phyloP scores from a whole-genome alignment of 495 filamentous ascomycete genomes.

The Chaetomium fimeti region DNA sequence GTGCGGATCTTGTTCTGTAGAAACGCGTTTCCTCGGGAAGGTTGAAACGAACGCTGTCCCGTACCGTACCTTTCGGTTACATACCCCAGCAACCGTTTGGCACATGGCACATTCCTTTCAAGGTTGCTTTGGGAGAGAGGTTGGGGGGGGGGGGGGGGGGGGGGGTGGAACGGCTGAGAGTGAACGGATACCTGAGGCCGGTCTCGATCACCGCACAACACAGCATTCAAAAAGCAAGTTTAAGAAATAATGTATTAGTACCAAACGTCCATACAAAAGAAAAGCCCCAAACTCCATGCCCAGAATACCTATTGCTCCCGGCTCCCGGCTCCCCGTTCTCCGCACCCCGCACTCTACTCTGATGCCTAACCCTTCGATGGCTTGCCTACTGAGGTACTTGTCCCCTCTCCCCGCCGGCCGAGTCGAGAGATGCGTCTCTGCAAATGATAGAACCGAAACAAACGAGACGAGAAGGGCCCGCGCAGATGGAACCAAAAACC shows the following conservation, averaged over 20 bases:
- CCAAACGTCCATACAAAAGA: slow-evolving; percentile 15
- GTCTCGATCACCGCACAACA: not conserved
- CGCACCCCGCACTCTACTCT: slow-evolving; percentile 6
- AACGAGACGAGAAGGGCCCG: not conserved
- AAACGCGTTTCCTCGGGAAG: too few relatives aligned
- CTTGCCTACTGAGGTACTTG: slow-evolving; percentile 6
- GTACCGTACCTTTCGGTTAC: too few relatives aligned
- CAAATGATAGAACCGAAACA: not conserved
- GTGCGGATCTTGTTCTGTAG: too few relatives aligned
- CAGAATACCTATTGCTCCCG: slow-evolving; percentile 19
- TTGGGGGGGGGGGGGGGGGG: too few relatives aligned
- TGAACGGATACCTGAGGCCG: not conserved
- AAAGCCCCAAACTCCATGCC: slow-evolving; percentile 33
- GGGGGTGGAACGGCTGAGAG: too few relatives aligned
- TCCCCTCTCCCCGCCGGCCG: not conserved
- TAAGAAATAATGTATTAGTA: slow-evolving; percentile 17
- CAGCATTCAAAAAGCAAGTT: not conserved
- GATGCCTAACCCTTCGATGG: slow-evolving; percentile 7
- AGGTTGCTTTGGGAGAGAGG: too few relatives aligned
- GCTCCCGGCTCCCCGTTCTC: not conserved
- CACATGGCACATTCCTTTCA: too few relatives aligned
- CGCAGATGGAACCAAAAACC: not conserved
- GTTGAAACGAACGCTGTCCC: too few relatives aligned
- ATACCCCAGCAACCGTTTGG: too few relatives aligned
- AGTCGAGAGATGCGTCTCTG: not conserved